A percentile compares a stretch with the other conserved stretches of the same genome.
Conservation (phyloP, 805 yeast species). For the Hanseniaspora thailandica region DNA sequence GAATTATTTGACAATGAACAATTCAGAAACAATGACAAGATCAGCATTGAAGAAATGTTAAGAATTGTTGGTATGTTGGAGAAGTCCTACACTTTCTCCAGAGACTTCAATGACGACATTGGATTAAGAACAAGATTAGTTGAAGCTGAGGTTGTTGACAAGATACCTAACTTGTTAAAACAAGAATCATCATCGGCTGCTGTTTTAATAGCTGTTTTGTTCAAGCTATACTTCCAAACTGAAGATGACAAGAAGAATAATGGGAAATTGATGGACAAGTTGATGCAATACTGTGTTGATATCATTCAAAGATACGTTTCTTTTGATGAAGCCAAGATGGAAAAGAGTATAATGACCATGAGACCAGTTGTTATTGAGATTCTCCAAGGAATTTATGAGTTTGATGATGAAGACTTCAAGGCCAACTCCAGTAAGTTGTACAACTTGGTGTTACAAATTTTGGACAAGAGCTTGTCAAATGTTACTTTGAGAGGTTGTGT, state of each 20-base stretch:
- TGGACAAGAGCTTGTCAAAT: conserved; percentile 37
- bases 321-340: conserved; percentile 62
- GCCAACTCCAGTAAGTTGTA: conserved; percentile 50
- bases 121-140: conserved; percentile 78
- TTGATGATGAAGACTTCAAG: conserved; percentile 61
- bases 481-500: conserved; percentile 49
- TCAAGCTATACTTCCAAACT: conserved; percentile 48
- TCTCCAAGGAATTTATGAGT: conserved; percentile 64
- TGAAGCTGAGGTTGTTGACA: conserved; percentile 84
- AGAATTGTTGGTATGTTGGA: conserved; percentile 49
- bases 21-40: conserved; percentile 57
- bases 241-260: conserved; percentile 38
- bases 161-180: conserved; percentile 78
- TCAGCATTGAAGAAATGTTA: conserved; percentile 36
- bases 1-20: conserved; percentile 63
- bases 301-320: conserved; percentile 59
- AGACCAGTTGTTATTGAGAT: conserved; percentile 86
- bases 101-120: conserved; percentile 77
- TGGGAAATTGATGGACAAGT: conserved; percentile 31
- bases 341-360: conserved; percentile 75
- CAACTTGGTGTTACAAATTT: conserved; percentile 43
- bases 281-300: conserved; percentile 57
- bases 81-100: conserved; percentile 68
- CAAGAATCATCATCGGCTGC: conserved; percentile 89
- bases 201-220: conserved; percentile 68